Evolutionary conservation across 208 protist species (phyloP).

Genomic region (Trypanosoma lewisi): DNA sequence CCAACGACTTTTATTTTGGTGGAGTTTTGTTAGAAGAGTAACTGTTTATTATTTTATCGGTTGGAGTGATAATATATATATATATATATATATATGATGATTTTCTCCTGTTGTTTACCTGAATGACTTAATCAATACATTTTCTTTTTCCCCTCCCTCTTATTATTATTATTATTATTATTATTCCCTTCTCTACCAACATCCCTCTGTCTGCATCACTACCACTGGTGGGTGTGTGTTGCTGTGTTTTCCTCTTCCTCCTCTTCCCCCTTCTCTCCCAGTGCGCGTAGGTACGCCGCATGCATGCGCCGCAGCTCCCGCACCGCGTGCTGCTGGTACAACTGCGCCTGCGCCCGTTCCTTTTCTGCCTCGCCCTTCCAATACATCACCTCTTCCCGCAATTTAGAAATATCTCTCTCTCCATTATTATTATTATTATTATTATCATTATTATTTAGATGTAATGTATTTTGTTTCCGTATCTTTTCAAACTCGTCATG

Average conservation of each 20-base stretch:
- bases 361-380: background rate
- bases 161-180: no score
- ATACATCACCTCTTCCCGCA: background rate
- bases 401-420: background rate
- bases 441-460: background rate
- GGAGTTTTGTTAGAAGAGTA: no score
- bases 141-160: no score
- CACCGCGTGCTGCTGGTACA: slow-evolving; percentile 2
- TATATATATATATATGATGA: background rate
- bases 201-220: background rate
- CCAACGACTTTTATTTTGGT: background rate
- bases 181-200: no score
- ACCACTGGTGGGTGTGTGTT: no score
- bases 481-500: background rate
- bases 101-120: no score
- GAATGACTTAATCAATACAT: no score
- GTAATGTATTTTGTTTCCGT: background rate
- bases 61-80: no score
- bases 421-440: background rate
- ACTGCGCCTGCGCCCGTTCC: background rate
- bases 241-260: background rate
- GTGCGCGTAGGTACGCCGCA: slow-evolving; percentile 4
- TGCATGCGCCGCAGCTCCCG: slow-evolving; percentile 14
- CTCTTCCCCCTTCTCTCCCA: background rate
- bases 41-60: background rate